Percentiles rank a stretch among this genome's conserved stretches.
These are phyloP conservation scores for Trichomonas tenax DNA, from an alignment of 208 protist genomes.

Conservation along the genomic window DNA sequence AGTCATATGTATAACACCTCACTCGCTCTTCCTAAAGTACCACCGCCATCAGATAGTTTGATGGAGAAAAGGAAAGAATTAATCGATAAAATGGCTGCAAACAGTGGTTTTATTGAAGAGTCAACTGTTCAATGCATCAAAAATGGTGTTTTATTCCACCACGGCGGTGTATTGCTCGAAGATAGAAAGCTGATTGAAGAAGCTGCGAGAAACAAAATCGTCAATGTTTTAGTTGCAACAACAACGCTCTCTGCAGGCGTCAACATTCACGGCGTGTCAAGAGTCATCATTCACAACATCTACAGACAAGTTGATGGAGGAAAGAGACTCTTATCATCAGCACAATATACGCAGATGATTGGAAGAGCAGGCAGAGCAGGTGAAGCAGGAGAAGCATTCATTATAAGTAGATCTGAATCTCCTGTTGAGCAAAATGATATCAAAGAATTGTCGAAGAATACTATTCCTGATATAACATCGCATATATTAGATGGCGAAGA, in stretches of 20 bases:
- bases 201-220: neutral
- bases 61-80: neutral
- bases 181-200: neutral
- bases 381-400: neutral
- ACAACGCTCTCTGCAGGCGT: neutral
- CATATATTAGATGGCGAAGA: neutral
- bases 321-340: neutral
- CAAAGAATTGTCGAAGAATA: neutral
- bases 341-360: neutral
- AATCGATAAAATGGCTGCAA: neutral
- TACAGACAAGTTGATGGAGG: neutral
- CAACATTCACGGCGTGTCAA: neutral
- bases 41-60: neutral
- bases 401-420: neutral
- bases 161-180: neutral
- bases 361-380: neutral
- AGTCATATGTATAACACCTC: neutral
- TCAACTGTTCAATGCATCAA: neutral
- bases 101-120: neutral
- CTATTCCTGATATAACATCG: neutral
- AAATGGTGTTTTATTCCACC: neutral
- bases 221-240: neutral
- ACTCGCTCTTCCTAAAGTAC: neutral
- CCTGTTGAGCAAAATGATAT: neutral
- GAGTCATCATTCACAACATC: neutral